Conservation (phyloP, 495 filamentous ascomycete species). For the Penicillium canescens region DNA sequence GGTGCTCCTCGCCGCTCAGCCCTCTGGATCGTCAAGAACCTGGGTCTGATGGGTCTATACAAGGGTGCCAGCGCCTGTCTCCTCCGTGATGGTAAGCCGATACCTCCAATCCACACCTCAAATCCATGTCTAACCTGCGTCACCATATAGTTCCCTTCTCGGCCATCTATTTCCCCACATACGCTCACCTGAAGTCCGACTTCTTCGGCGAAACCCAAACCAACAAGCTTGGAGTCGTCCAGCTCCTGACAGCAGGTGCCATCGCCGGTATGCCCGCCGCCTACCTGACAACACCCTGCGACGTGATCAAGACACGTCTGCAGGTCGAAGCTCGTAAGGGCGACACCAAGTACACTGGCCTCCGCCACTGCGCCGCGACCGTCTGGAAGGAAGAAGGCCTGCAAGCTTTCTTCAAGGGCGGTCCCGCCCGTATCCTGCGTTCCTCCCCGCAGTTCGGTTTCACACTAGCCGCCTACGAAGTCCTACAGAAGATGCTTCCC, state of each 20-base stretch:
- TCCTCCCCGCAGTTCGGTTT: conserved; percentile 98
- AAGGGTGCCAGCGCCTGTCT: conserved; percentile 97
- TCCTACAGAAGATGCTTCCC: conserved; percentile 81
- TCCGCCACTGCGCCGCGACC: conserved; percentile 83
- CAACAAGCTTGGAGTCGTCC: conserved; percentile 87
- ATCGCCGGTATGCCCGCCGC: conserved; percentile 99
- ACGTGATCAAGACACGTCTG: conserved; percentile 97
- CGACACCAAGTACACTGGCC: conserved; percentile 77
- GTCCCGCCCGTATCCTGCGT: conserved; percentile 88
- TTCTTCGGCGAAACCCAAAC: conserved; percentile 87
- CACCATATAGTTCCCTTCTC: conserved; percentile 77
- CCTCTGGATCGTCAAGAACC: conserved; percentile 94
- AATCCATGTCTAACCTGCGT: too few species aligned
- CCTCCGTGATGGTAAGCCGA: conserved; percentile 67
- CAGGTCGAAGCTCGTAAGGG: conserved; percentile 97
- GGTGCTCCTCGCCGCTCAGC: conserved; percentile 83
- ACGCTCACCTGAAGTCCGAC: conserved; percentile 90
- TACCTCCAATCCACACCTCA: not conserved
- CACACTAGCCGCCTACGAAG: conserved; percentile 91
- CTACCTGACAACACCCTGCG: conserved; percentile 95
- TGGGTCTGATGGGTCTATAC: conserved; percentile 94
- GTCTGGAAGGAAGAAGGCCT: conserved; percentile 91
- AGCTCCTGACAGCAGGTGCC: conserved; percentile 91
- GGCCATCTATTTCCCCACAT: conserved; percentile 97
- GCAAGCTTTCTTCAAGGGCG: conserved; percentile 97